phyloP scores from a whole-genome alignment of 345 rosid genomes.

The Firmiana major region DNA sequence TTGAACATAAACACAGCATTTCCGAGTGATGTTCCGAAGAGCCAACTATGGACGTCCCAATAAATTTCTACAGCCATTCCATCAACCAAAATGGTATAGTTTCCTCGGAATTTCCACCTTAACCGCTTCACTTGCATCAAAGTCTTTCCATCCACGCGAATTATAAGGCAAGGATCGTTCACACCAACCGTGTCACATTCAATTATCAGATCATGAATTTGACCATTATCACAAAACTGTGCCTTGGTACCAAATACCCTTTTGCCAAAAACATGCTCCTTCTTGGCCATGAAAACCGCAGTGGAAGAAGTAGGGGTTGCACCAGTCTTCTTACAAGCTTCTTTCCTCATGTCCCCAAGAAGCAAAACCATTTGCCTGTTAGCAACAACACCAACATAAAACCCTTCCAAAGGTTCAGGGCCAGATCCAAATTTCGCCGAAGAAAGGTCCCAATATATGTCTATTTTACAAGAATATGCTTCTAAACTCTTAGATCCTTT shows the following conservation, averaged over 20 bases:
- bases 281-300: conserved; percentile 63
- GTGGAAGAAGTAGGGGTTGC: conserved; percentile 35
- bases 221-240: conserved; percentile 61
- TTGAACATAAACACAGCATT: conserved; percentile 93
- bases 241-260: conserved; percentile 65
- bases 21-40: conserved; percentile 62
- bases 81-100: conserved; percentile 67
- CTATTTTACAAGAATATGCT: conserved; percentile 60
- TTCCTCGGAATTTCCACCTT: conserved; percentile 87
- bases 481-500: conserved; percentile 87
- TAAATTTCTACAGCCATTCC: conserved; percentile 73
- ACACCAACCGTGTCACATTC: conserved; percentile 58
- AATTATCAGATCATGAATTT: conserved; percentile 58
- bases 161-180: conserved; percentile 59
- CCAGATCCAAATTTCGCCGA: conserved; percentile 80
- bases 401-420: conserved; percentile 84
- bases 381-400: conserved; percentile 69
- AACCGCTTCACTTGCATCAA: conserved; percentile 80
- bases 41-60: conserved; percentile 96
- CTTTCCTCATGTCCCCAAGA: conserved; percentile 89
- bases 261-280: conserved; percentile 81
- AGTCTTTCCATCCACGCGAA: conserved; percentile 71
- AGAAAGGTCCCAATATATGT: conserved; percentile 83
- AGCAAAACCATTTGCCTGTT: conserved; percentile 73
- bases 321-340: conserved; percentile 71